Conservation (phyloP, 495 filamentous ascomycete species). For the Pyronema omphalodes region DNA sequence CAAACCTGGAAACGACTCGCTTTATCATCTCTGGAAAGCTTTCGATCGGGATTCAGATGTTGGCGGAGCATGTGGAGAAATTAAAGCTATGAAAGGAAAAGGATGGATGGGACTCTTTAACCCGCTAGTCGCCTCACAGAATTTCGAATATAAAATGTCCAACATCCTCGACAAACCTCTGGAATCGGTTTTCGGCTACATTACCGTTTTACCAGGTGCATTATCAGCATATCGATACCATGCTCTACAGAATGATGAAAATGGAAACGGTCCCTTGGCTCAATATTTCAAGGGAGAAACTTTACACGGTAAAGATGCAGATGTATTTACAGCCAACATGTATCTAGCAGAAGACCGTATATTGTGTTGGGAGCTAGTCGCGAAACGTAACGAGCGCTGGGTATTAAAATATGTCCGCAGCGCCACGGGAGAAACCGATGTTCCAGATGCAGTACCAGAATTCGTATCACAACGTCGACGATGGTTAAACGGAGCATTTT, state of each 20-base stretch:
- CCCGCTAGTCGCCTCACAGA: conserved; percentile 88
- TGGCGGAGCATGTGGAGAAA: conserved; percentile 90
- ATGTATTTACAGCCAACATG: conserved; percentile 99
- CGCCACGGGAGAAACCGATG: conserved; percentile 91
- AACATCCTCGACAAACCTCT: conserved; percentile 97
- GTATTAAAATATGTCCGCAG: conserved; percentile 93
- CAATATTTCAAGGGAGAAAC: conserved; percentile 99
- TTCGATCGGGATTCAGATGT: conserved; percentile 96
- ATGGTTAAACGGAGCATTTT: conserved; percentile 98
- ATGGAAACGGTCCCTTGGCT: conserved; percentile 82
- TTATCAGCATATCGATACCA: conserved; percentile 92
- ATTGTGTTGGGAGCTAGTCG: conserved; percentile 96
- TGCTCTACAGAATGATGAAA: conserved; percentile 90
- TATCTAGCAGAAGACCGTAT: conserved; percentile 97
- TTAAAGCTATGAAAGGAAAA: conserved; percentile 85
- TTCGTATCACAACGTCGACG: conserved; percentile 90
- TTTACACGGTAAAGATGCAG: conserved; percentile 85
- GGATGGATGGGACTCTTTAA: conserved; percentile 69
- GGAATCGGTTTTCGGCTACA: conserved; percentile 94
- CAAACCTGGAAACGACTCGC: conserved; percentile 59
- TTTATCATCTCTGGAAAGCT: conserved; percentile 99
- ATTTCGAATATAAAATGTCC: conserved; percentile 99
- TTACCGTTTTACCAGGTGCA: conserved; percentile 88
- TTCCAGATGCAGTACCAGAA: conserved; percentile 76
- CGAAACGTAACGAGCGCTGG: conserved; percentile 88